These are phyloP conservation scores for Cruciata laevipes DNA, from an alignment of 257 asterid species.

Conservation along the genomic window DNA sequence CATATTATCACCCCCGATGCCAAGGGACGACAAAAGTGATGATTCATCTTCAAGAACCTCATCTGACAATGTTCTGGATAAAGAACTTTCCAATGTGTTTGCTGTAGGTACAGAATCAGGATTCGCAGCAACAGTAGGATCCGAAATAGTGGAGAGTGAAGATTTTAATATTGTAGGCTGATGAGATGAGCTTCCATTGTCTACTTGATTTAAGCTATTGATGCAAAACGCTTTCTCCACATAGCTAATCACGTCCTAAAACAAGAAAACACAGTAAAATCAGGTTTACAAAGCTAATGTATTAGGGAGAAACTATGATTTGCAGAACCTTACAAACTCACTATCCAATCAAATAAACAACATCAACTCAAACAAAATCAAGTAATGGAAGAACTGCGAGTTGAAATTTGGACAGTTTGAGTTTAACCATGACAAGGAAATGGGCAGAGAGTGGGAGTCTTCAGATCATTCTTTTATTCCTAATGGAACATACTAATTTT, in stretches of 20 bases:
- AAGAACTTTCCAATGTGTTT: conserved; percentile 45
- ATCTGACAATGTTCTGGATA: conserved; percentile 58
- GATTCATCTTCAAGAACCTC: conserved; percentile 75
- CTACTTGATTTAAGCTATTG: conserved; percentile 57
- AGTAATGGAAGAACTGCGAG: not conserved
- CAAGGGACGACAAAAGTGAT: conserved; percentile 54
- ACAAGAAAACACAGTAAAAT: conserved; percentile 26
- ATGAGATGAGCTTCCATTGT: conserved; percentile 45
- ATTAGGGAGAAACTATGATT: not conserved
- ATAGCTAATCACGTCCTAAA: conserved; percentile 81
- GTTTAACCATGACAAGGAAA: not conserved
- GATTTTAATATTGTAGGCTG: conserved; percentile 44
- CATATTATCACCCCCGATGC: conserved; percentile 39
- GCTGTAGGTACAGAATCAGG: conserved; percentile 42
- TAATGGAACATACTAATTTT: not conserved
- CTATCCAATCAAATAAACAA: not conserved
- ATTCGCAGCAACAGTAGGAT: conserved; percentile 37
- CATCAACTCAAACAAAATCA: not conserved
- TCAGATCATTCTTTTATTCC: not conserved
- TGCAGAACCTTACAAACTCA: not conserved
- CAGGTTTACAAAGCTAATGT: not conserved
- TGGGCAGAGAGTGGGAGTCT: not conserved
- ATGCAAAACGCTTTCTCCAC: conserved; percentile 73
- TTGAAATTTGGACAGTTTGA: too few relatives aligned
- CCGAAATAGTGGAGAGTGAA: conserved; percentile 30